A percentile compares a stretch with the other conserved stretches of the same genome.
These are phyloP conservation scores for Cryphonectria japonica DNA, from an alignment of 2,329 filamentous ascomycete genomes.

Conservation along the genomic window DNA sequence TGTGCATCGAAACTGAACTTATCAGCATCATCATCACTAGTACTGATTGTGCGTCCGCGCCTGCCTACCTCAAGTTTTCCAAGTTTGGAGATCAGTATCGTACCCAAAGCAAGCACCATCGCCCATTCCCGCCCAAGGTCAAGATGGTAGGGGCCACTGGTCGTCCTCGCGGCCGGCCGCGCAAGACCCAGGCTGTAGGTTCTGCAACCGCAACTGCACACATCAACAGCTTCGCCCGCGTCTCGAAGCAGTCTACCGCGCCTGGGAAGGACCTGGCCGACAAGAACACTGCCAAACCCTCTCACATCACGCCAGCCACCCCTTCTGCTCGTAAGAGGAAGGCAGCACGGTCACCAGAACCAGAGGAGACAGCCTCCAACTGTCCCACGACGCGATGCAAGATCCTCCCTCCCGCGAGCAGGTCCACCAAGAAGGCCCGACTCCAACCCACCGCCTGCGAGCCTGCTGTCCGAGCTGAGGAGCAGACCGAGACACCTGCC, in stretches of 20 bases:
- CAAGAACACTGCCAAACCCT: constrained; percentile 36
- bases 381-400: constrained; percentile 1
- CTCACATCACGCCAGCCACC: constrained; percentile 30
- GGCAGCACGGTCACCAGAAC: constrained; percentile 35
- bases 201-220: constrained; percentile 27
- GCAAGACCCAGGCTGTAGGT: constrained; percentile 17
- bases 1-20: constrained; percentile 4
- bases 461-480: constrained; percentile 20
- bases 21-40: not conserved
- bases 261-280: constrained; percentile 35
- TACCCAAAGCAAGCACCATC: too few species aligned
- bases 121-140: not conserved
- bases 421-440: constrained; percentile 24
- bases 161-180: constrained; percentile 24
- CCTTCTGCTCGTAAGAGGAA: constrained; percentile 43
- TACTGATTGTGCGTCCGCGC: not conserved
- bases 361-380: constrained; percentile 31
- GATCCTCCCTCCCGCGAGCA: constrained; percentile 7
- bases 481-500: constrained; percentile 31
- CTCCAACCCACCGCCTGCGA: constrained; percentile 23
- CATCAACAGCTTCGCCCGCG: constrained; percentile 51
- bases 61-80: not conserved
- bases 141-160: constrained; percentile 23
- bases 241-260: constrained; percentile 47
- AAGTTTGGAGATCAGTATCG: not conserved